Conservation (phyloP, 306 rosid genomes). For the Prunus persica region DNA sequence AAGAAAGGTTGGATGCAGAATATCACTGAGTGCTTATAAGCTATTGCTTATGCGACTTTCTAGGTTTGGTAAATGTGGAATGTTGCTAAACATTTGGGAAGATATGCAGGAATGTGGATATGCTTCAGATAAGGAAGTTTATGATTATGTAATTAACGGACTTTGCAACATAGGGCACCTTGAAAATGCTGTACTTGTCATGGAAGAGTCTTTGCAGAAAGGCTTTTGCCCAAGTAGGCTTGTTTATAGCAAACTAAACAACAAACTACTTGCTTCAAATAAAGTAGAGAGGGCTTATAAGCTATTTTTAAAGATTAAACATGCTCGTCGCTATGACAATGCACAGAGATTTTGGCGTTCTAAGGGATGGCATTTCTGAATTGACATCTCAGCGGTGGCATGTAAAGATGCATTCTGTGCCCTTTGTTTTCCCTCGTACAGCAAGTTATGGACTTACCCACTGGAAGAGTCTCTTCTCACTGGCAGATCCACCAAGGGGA, state of each 20-base stretch:
- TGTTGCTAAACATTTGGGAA: slow-evolving; percentile 66
- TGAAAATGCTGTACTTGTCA: slow-evolving; percentile 81
- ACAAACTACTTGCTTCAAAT: slow-evolving; percentile 56
- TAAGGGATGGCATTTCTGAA: slow-evolving; percentile 90
- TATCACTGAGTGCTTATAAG: slow-evolving; percentile 71
- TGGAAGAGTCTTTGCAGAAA: slow-evolving; percentile 76
- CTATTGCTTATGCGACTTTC: slow-evolving; percentile 78
- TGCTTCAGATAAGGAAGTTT: slow-evolving; percentile 66
- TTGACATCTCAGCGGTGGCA: slow-evolving; percentile 1
- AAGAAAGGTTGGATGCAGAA: slow-evolving; percentile 53
- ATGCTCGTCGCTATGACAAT: slow-evolving; percentile 57
- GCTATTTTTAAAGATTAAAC: slow-evolving; percentile 65
- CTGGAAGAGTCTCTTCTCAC: neutral
- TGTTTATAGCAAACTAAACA: slow-evolving; percentile 65
- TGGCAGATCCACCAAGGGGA: too few species aligned
- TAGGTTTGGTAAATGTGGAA: slow-evolving; percentile 81
- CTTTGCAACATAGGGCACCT: slow-evolving; percentile 81
- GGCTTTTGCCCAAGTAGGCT: slow-evolving; percentile 83
- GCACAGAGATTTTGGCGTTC: slow-evolving; percentile 68
- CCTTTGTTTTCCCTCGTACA: neutral
- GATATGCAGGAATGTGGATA: slow-evolving; percentile 83
- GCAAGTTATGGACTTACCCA: neutral
- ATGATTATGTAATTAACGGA: slow-evolving; percentile 67
- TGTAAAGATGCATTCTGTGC: neutral
- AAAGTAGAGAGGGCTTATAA: slow-evolving; percentile 63